Evolutionary conservation across 2,329 filamentous ascomycete species (phyloP), one percentile per base, ranked within the genome.

Genomic region (Tolypocladium amazonense): DNA sequence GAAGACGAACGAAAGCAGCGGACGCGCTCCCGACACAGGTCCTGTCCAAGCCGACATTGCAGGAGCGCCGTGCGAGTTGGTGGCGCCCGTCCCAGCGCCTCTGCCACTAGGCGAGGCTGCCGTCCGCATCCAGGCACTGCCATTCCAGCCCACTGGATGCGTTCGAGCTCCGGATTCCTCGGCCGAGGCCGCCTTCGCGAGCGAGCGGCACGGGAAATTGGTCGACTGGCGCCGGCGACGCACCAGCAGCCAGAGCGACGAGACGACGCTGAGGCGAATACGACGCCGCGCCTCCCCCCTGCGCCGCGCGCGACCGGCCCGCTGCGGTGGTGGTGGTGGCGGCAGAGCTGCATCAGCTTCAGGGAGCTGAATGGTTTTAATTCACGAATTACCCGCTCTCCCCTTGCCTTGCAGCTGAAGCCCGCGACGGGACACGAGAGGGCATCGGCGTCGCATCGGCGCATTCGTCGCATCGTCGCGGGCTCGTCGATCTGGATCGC

Each of bases 1-100:
- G 45, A 50, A 47, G 50, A 58, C 35, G 57, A 39, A 58, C 57
- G 57, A 41, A 58, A 58, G 62, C 43, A 56, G 56, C 43, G 15
- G 30, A 33, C 56, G 33, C 56, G 20, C n/a, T n/a, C 27, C 56
- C 7, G 43, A 38, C 53, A 45, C 4, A 57, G 53, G 53, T 15
- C 23, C 35, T 56, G 37, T 58, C 25, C 47, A 45, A 35, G 55
- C 30, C 2, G 50, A 54, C 30, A 54, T 54, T 54, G 50, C 50
- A 54, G 50, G 30, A 23, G 18, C 27, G 30, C 50, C 27, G 47
- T 20, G 50, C 30, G 50, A 54, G 20, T 30, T 2, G 20, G 50
- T 54, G 50, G 50, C 50, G 50, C 50, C 27, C 3, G 7, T 47
- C 43, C 43, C 23, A 25, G 43, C 12, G 23, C 23, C 27, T 33